Percentiles rank a stretch among this genome's conserved stretches.
phyloP scores from a whole-genome alignment of 805 yeast genomes.

The Pichia sporocuriosa region DNA sequence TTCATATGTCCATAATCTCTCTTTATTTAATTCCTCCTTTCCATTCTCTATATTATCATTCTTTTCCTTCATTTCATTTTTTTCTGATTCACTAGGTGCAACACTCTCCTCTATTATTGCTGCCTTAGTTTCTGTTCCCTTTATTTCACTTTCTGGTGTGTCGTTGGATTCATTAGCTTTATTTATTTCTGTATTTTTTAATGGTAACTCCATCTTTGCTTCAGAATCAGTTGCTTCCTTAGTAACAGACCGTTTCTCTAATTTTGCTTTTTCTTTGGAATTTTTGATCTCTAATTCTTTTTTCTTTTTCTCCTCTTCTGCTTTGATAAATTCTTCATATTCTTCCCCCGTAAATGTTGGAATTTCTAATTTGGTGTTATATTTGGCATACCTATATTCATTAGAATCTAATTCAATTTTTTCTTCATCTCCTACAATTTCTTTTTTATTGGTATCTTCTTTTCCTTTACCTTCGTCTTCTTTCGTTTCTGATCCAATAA shows the following conservation, averaged over 20 bases:
- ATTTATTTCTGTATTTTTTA: neutral
- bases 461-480: neutral
- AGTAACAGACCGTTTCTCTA: neutral
- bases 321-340: constrained; percentile 41
- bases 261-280: neutral
- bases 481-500: neutral
- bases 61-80: neutral
- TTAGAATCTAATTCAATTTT: constrained; percentile 21
- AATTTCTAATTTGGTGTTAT: constrained; percentile 58
- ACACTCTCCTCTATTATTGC: neutral
- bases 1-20: constrained; percentile 53
- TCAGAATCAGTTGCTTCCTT: neutral
- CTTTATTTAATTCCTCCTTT: neutral
- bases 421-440: neutral
- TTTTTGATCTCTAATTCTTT: constrained; percentile 1
- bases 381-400: constrained; percentile 63
- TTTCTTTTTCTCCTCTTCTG: constrained; percentile 16
- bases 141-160: neutral
- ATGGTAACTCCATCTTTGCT: too few species aligned
- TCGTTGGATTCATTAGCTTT: neutral
- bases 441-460: constrained; percentile 14
- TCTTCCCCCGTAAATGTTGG: constrained; percentile 63
- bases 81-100: neutral
- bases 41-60: neutral
- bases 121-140: neutral